A percentile compares a stretch with the other conserved stretches of the same genome.
phyloP scores from a whole-genome alignment of 2,329 filamentous ascomycete species.

The Colletotrichum chrysophilum region DNA sequence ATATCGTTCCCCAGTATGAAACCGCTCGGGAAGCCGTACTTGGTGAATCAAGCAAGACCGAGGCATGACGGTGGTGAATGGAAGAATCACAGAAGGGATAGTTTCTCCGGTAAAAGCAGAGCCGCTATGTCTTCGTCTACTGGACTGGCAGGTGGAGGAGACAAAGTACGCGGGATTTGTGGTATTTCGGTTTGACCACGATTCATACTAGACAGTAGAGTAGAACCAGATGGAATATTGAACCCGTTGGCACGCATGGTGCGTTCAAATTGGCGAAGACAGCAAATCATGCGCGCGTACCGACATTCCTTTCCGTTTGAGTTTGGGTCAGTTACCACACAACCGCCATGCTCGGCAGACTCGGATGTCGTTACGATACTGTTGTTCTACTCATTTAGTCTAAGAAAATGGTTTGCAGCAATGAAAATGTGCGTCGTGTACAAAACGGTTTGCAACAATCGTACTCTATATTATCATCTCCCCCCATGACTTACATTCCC shows the following conservation, averaged over 20 bases:
- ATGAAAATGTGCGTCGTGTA: too few relatives aligned
- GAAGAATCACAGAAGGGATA: background rate
- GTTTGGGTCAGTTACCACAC: too few relatives aligned
- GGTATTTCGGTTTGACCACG: background rate
- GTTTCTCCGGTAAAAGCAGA: background rate
- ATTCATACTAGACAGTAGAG: background rate
- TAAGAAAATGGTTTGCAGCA: too few relatives aligned
- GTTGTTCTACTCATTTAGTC: too few relatives aligned
- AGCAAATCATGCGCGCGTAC: background rate
- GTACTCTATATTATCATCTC: too few relatives aligned
- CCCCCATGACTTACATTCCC: too few relatives aligned
- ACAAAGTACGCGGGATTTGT: background rate
- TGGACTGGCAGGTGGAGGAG: background rate
- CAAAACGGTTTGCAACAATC: too few relatives aligned
- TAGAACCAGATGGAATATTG: background rate
- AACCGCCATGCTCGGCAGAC: too few relatives aligned
- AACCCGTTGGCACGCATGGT: background rate
- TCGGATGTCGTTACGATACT: too few relatives aligned
- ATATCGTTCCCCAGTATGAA: slow-evolving; percentile 74
- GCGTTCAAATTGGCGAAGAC: background rate
- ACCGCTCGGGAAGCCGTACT: slow-evolving; percentile 67
- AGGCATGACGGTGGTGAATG: background rate
- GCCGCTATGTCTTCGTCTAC: background rate
- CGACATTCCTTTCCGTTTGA: background rate
- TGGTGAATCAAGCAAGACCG: background rate